Evolutionary conservation across 768 basidiomycete species (phyloP), one percentile per base, ranked within the genome.

Genomic region (Lentinula edodes): DNA sequence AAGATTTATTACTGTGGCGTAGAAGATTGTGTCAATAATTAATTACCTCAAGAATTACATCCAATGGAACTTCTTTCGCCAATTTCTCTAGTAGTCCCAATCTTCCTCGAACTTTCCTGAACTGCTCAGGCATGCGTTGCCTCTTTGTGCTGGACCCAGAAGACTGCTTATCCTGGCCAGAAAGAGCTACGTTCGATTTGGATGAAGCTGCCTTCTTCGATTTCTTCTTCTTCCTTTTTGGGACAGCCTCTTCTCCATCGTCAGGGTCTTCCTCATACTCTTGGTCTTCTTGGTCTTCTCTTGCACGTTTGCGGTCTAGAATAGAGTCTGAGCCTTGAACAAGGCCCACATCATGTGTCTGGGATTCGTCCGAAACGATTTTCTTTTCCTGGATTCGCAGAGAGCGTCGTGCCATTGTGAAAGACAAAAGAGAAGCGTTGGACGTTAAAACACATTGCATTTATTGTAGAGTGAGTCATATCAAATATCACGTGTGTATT

Each of bases 21-120:
- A 32, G 18, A 41, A 39, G n/a, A 43, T 9, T n/a, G 23, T 3
- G 10, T 13, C 8, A 18, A 15, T 32, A 13, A 20, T 28, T 3
- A 28, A 28, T 15, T 59, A 59, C 58, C 36, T 59, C 58, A 23
- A 59, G 38, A 0, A 59, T 59, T 9, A 59, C 58, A 36, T 59
- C 58, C 15, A 59, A n/a, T n/a, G 58, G 58, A n/a, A 59, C 46
- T 36, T 59, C 58, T 10, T 46, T 59, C 0, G 38, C 58, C n/a
- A 59, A 18, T 23, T 20, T 59, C 12, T 50, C 58, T 12, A 59
- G 32, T 3, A 59, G 35, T 35, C 58, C 58, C 5, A 46, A 45
- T 50, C 9, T 50, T 59, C 58, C 58, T 48, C 58, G 43, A 51
- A 59, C 48, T 38, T 50, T 50, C 32, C 48, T 46, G 10, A 59